Percentiles rank a stretch among this genome's conserved stretches.
These are phyloP conservation scores for Penicillium glabrum DNA, from an alignment of 2,329 filamentous ascomycete genomes.

Conservation along the genomic window DNA sequence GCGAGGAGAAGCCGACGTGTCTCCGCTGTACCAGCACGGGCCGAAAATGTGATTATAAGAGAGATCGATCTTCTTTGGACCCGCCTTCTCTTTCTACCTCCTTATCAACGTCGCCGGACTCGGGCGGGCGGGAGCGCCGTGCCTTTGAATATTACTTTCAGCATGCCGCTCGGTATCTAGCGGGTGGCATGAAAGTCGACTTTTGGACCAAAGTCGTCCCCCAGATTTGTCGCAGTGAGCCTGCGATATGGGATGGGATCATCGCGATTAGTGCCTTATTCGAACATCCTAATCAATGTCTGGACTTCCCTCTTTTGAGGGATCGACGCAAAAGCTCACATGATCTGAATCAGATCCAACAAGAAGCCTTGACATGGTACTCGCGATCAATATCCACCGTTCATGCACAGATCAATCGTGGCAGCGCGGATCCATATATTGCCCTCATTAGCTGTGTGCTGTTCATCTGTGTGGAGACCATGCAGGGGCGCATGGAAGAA, in stretches of 20 bases:
- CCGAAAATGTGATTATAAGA: slow-evolving; percentile 14
- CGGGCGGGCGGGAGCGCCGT: slow-evolving; percentile 13
- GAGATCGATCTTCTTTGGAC: neutral
- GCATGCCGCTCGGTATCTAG: slow-evolving; percentile 10
- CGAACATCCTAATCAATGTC: slow-evolving; percentile 6
- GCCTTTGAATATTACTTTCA: slow-evolving; percentile 23
- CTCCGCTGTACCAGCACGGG: slow-evolving; percentile 11
- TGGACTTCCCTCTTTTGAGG: neutral
- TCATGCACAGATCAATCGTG: slow-evolving; percentile 23
- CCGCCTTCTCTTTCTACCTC: neutral
- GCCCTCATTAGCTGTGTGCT: slow-evolving; percentile 28
- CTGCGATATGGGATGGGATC: slow-evolving; percentile 21
- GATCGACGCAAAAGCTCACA: neutral
- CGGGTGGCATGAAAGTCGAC: slow-evolving; percentile 7
- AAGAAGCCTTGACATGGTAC: slow-evolving; percentile 30
- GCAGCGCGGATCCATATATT: slow-evolving; percentile 19
- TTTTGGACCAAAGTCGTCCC: slow-evolving; percentile 19
- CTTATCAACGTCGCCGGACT: slow-evolving; percentile 3
- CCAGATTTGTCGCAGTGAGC: slow-evolving; percentile 17
- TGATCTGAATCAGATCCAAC: slow-evolving; percentile 1
- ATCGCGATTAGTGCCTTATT: slow-evolving; percentile 15
- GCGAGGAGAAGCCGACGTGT: slow-evolving; percentile 22
- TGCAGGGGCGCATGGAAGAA: slow-evolving; percentile 22
- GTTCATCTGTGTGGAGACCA: slow-evolving; percentile 30
- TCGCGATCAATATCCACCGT: slow-evolving; percentile 26